Base-by-base conservation (phyloP, 202 grass and related monocot species). In the Zizania palustris region DNA sequence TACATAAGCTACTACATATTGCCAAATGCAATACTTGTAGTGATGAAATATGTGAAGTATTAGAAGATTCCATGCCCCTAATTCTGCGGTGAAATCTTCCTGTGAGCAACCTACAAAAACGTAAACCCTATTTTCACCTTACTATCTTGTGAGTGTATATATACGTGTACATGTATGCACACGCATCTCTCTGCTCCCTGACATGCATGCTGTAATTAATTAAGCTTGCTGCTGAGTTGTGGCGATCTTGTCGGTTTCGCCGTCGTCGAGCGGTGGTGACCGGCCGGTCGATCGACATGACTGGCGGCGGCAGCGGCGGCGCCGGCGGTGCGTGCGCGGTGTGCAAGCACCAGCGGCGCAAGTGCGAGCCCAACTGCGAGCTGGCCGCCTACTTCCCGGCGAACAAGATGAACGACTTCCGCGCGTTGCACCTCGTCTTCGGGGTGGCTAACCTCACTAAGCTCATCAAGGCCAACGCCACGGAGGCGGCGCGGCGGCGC, bases 271-370 rank as follows among this genome's bases (percentile, higher is more conserved):
- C 41, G 11, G 67, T 11, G 10, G 22, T 34, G 57, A 4, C 22
- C 11, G 58, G 11, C 11, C 58, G 58, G 36, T 15, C 13, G 69
- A 18, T 11, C 50, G 76, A 50, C 80, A 86, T 82, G 83, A 80
- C 71, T 18, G 73, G 87, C 68, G 78, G 80, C 58, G 43, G 69
- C 33, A 67, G n/a, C n/a, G n/a, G n/a, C n/a, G n/a, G 75, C 14
- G 33, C 60, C 11, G 69, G 76, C 41, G 85, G 91, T 2, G 92
- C 92, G 15, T 96, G 92, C 81, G 92, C 93, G 5, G 84, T 89
- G 56, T 96, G 93, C 85, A 92, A 92, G 74, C 93, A 96, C 87
- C 93, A 96, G 87, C 83, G 93, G 38, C 83, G 85, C 83, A 92
- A 90, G 81, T 96, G 93, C 85, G 81, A 89, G 66, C 84, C 85